Conservation (phyloP, 2,329 filamentous ascomycete species). For the Penicillium sp. region DNA sequence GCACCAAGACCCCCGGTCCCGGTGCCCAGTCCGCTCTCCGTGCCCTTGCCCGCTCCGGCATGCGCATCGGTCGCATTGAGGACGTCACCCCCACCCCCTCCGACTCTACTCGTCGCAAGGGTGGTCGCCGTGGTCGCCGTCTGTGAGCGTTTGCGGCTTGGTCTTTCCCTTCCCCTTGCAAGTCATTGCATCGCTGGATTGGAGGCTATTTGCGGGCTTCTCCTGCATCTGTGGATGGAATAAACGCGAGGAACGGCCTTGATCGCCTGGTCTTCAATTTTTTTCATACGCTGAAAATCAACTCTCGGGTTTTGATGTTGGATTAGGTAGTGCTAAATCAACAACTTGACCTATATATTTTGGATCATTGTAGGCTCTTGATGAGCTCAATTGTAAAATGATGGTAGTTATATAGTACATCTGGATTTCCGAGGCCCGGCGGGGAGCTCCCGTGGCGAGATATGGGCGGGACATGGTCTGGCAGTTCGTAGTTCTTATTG, state of each 20-base stretch:
- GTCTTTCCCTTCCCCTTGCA: slow-evolving; percentile 31
- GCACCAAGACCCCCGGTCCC: slow-evolving; percentile 99
- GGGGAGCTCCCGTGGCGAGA: slow-evolving; percentile 11
- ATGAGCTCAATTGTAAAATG: not conserved
- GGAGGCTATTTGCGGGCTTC: slow-evolving; percentile 33
- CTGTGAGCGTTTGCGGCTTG: slow-evolving; percentile 64
- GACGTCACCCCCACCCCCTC: slow-evolving; percentile 98
- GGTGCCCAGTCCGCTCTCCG: slow-evolving; percentile 99
- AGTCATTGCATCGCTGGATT: slow-evolving; percentile 32
- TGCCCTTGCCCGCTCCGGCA: slow-evolving; percentile 96
- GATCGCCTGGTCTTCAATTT: slow-evolving; percentile 52
- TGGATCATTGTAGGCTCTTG: slow-evolving; percentile 7
- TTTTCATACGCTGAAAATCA: slow-evolving; percentile 37
- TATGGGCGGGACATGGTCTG: not conserved
- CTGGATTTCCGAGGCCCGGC: not conserved
- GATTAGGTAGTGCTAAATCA: slow-evolving; percentile 27
- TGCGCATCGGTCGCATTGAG: slow-evolving; percentile 99
- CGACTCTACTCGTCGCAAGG: slow-evolving; percentile 99
- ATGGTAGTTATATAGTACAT: not conserved
- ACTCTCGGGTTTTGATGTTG: slow-evolving; percentile 23
- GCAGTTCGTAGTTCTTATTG: not conserved
- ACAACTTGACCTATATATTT: slow-evolving; percentile 18
- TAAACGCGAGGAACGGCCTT: slow-evolving; percentile 55
- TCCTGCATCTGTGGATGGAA: slow-evolving; percentile 47
- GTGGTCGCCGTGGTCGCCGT: slow-evolving; percentile 99